Base-by-base conservation (phyloP, 345 rosid genomes). In the Dipteronia sinensis region DNA sequence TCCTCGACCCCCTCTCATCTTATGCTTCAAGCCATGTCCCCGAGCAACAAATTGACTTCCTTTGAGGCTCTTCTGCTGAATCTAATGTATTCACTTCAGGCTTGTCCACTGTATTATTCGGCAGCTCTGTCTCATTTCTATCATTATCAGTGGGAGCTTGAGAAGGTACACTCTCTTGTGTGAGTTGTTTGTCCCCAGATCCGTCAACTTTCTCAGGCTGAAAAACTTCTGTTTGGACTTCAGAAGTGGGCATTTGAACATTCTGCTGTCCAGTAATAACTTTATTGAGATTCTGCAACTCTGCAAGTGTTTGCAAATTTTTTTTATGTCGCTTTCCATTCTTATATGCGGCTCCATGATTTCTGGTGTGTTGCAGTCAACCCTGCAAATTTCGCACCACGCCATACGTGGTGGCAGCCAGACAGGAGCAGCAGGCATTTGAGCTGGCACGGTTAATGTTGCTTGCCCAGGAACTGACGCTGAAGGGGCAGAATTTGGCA, bases 311-410 rank as follows among this genome's bases (percentile, higher is more conserved):
- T 71, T 70, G 63, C 71, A 82, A 47, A 70, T 75, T 85, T 68
- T 69, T 82, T 76, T 82, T 82, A 77, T 85, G 88, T 34, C 82
- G 77, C 78, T 85, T 85, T 67, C 88, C 88, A 46, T 82, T 82
- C 83, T 77, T 82, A 73, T 82, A 73, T 85, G 88, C 80, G 80
- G 82, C 78, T 82, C 82, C 62, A 82, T 49, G 63, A 75, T 82
- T 72, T 77, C 85, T n/a, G 49, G 76, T 8, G 80, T 80, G 67
- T 77, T 80, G 82, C 88, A 85, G 62, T 82, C 85, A 82, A 85
- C 86, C 80, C 82, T 82, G 72, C 88, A 85, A 63, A 85, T 79
- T 69, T 82, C 84, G 49, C 88, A 85, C 85, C 85, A 82, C 71
- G 82, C 86, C 82, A 72, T 63, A 47, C 74, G 75, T 71, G 82